Percentiles rank a stretch among this genome's conserved stretches.
Evolutionary conservation across 2,329 filamentous ascomycete genomes (phyloP).

Genomic region (Aspergillus vadensis): DNA sequence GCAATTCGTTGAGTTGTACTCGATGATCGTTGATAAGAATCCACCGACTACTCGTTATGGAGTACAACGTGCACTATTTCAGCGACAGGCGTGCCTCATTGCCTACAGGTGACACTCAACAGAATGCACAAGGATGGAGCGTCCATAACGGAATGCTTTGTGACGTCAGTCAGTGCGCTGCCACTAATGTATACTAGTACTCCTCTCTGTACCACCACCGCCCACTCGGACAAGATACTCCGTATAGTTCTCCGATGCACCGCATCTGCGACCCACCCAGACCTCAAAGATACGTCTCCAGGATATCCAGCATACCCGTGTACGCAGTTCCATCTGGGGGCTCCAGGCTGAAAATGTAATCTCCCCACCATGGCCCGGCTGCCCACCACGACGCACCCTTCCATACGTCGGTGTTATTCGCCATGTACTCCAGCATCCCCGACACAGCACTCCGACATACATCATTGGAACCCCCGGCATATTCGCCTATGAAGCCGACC

Average conservation of each 20-base stretch:
- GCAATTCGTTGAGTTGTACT: neutral
- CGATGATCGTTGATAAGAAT: neutral
- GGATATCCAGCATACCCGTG: conserved; percentile 31
- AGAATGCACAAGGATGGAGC: neutral
- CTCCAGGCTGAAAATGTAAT: conserved; percentile 55
- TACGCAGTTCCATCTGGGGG: conserved; percentile 50
- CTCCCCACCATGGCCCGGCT: conserved; percentile 55
- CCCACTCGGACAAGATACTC: neutral
- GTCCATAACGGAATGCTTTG: neutral
- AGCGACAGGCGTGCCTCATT: too few relatives aligned
- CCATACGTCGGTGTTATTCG: conserved; percentile 56
- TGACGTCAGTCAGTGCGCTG: neutral
- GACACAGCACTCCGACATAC: conserved; percentile 49
- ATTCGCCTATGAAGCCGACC: conserved; percentile 14
- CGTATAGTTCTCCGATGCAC: neutral
- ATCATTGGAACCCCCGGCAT: conserved; percentile 45
- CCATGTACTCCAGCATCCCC: conserved; percentile 53
- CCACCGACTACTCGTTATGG: neutral
- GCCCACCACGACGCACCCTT: conserved; percentile 58
- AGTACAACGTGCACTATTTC: neutral
- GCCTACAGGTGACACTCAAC: neutral
- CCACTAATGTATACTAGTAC: neutral
- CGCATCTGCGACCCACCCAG: neutral
- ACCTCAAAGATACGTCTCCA: conserved; percentile 26
- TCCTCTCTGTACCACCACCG: neutral